Evolutionary conservation across 768 basidiomycete genomes (phyloP), one percentile per base, ranked within the genome.

Genomic region (Dentipellis sp.): DNA sequence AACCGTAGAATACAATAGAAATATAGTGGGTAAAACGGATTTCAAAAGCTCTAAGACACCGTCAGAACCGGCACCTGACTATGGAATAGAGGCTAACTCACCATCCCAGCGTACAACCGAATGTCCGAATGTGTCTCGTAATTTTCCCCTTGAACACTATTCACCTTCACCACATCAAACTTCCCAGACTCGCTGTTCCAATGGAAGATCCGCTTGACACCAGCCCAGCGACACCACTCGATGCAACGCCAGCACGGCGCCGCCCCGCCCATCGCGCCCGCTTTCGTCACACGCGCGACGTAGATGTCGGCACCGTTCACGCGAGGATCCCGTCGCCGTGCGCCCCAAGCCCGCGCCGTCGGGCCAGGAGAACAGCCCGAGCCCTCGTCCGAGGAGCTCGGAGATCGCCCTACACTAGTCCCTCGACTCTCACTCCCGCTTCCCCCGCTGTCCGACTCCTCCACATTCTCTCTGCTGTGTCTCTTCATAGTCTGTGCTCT

Each of bases 141-240:
- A 52, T 67, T 66, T 34, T 69, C 73, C n/a, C 56, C 58, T 52
- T 65, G 63, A 17, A 67, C 66, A 39, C 70, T 70, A 54, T 75
- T 74, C 53, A 78, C 77, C 65, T 80, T 80, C 46, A 79, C 66
- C 46, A 78, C 71, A 2, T 72, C 71, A 47, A 75, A 74, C 54
- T 63, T 64, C 9, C 66, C 67, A 39, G 63, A 66, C 16, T 62
- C 66, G 7, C 64, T 67, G 54, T 78, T 72, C 75, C 78, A 80
- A 58, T 81, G 75, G 59, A 79, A 82, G 42, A 81, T 74, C 40
- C 80, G 73, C 66, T 75, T 78, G 57, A 82, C 73, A 0, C 79
- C 79, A 19, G 78, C 78, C 79, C 80, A 82, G 46, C 68, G 67
- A 60, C 78, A 81, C 78, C 78, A 82, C 54, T 77, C 74, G 35